These are phyloP conservation scores for Microcyclospora pomicola DNA, from an alignment of 2,329 filamentous ascomycete genomes.

Conservation along the genomic window DNA sequence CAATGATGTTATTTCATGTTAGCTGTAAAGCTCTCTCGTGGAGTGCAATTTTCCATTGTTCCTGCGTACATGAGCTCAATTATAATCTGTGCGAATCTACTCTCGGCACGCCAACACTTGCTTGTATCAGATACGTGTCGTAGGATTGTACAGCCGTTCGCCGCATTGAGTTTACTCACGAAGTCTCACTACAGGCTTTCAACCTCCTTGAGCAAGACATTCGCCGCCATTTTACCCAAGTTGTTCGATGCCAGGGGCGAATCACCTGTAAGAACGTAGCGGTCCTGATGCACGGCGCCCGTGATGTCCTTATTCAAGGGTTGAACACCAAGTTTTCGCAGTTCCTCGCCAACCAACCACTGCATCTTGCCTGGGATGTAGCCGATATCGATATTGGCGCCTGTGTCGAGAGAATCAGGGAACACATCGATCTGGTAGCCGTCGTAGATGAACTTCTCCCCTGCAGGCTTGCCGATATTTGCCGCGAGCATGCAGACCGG, in stretches of 20 bases:
- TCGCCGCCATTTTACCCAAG: constrained; percentile 10
- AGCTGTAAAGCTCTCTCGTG: too few relatives aligned
- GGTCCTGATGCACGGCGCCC: constrained; percentile 9
- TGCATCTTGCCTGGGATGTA: constrained; percentile 13
- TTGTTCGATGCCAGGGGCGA: constrained; percentile 13
- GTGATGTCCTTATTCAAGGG: constrained; percentile 9
- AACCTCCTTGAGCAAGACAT: constrained; percentile 8
- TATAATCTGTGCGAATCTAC: too few relatives aligned
- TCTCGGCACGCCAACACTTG: too few relatives aligned
- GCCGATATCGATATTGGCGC: constrained; percentile 11
- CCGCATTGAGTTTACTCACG: too few relatives aligned
- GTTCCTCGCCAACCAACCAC: constrained; percentile 10
- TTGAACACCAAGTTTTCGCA: constrained; percentile 7
- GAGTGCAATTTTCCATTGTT: too few relatives aligned
- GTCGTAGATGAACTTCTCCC: constrained; percentile 9
- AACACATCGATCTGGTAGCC: constrained; percentile 10
- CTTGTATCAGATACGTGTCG: too few relatives aligned
- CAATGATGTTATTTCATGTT: too few relatives aligned
- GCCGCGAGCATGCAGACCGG: constrained; percentile 9
- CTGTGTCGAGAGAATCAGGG: constrained; percentile 9
- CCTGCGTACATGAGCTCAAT: too few relatives aligned
- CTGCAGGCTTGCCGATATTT: constrained; percentile 6
- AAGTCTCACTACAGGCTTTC: neutral
- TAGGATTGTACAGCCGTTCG: too few relatives aligned
- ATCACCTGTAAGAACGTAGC: constrained; percentile 10